Evolutionary conservation across 2,329 filamentous ascomycete species (phyloP).

Genomic region (Phoma sp.): DNA sequence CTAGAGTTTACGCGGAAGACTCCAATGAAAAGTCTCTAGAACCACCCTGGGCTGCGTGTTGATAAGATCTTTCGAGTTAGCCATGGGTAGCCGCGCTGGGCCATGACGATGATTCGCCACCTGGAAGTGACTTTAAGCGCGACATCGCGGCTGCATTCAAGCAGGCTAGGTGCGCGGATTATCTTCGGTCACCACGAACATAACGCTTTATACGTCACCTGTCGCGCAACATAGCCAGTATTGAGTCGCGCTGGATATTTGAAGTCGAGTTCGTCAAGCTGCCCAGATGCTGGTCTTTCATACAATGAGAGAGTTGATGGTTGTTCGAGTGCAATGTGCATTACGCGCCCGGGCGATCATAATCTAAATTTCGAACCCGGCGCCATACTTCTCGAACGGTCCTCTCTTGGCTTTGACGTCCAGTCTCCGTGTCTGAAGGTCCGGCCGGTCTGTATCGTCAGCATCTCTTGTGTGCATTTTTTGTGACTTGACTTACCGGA

Average conservation of each 20-base stretch:
- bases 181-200: constrained; percentile 1
- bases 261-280: neutral
- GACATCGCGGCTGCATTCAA: constrained; percentile 6
- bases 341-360: constrained; percentile 67
- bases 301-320: constrained; percentile 35
- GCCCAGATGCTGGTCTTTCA: neutral
- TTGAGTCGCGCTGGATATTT: neutral
- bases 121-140: constrained; percentile 18
- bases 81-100: constrained; percentile 15
- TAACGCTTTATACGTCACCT: neutral
- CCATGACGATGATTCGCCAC: constrained; percentile 18
- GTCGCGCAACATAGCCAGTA: neutral
- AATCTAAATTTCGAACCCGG: constrained; percentile 70
- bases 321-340: constrained; percentile 14
- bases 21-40: constrained; percentile 9
- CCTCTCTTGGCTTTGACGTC: constrained; percentile 70
- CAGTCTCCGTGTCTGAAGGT: constrained; percentile 65
- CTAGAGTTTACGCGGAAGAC: constrained; percentile 17
- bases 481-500: constrained; percentile 56
- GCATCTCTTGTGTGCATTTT: neutral
- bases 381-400: constrained; percentile 76
- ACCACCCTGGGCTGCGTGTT: constrained; percentile 5
- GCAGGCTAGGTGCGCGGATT: neutral
- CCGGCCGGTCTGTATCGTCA: constrained; percentile 62
- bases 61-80: constrained; percentile 16